Conservation (phyloP, 306 rosid species). For the Cicer arietinum region DNA sequence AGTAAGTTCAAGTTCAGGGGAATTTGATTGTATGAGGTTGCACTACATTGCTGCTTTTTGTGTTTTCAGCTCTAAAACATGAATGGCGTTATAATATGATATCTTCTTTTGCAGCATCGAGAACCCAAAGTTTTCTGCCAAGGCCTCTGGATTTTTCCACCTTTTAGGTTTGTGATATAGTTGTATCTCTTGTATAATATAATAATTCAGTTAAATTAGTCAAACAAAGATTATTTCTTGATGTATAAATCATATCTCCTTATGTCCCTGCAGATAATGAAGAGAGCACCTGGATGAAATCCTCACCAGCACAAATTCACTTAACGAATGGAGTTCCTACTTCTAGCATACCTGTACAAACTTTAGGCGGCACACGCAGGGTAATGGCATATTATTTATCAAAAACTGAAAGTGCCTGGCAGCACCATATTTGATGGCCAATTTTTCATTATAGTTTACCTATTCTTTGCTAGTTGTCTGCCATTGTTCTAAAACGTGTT, state of each 20-base stretch:
- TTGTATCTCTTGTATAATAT: constrained; percentile 9
- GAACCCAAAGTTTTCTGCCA: constrained; percentile 59
- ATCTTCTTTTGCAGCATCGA: constrained; percentile 55
- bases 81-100: constrained; percentile 12
- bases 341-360: constrained; percentile 57
- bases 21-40: constrained; percentile 9
- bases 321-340: constrained; percentile 58
- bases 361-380: constrained; percentile 59
- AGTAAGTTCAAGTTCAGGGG: constrained; percentile 52
- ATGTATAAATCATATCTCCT: constrained; percentile 30
- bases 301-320: constrained; percentile 56
- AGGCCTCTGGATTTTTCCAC: constrained; percentile 74
- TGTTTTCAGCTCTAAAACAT: constrained; percentile 30
- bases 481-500: constrained; percentile 19
- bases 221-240: constrained; percentile 31
- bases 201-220: constrained; percentile 35
- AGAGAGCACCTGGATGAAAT: constrained; percentile 56
- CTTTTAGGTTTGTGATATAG: constrained; percentile 71
- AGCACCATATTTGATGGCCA: constrained; percentile 9
- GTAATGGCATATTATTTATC: constrained; percentile 47
- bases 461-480: constrained; percentile 31
- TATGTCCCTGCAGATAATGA: constrained; percentile 65
- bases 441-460: constrained; percentile 21
- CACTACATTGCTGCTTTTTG: constrained; percentile 14
- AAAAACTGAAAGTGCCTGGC: constrained; percentile 30